These are phyloP conservation scores for Westerdykella ornata DNA, from an alignment of 2,329 filamentous ascomycete species.

Conservation along the genomic window DNA sequence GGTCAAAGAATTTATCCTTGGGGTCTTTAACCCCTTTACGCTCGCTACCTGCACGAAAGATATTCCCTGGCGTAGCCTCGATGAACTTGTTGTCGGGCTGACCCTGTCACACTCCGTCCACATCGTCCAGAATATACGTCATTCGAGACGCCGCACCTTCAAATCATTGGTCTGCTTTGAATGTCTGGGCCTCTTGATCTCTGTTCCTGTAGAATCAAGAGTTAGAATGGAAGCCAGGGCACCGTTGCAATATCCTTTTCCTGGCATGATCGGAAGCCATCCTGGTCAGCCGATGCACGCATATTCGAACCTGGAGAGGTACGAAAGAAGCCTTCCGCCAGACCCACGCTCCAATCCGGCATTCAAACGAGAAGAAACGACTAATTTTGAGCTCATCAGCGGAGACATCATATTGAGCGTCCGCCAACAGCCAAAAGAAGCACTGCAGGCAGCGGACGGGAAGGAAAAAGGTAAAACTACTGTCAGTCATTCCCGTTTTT, in stretches of 20 bases:
- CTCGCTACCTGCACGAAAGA: background rate
- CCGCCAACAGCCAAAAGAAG: constrained; percentile 61
- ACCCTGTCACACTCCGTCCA: background rate
- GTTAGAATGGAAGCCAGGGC: too few relatives aligned
- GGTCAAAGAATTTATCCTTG: too few relatives aligned
- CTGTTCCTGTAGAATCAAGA: too few relatives aligned
- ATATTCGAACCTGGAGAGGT: constrained; percentile 9
- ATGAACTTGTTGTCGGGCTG: background rate
- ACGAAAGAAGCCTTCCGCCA: constrained; percentile 8
- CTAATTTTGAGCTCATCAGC: constrained; percentile 33
- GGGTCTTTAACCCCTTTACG: background rate
- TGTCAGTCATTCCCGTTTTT: background rate
- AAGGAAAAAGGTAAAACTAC: constrained; percentile 64
- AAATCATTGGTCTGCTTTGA: too few relatives aligned
- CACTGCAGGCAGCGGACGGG: constrained; percentile 57
- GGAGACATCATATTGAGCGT: constrained; percentile 53
- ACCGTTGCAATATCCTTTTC: background rate
- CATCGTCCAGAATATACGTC: too few relatives aligned
- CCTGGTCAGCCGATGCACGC: background rate
- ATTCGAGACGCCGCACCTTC: too few relatives aligned
- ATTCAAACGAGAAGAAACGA: constrained; percentile 3
- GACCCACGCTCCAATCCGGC: constrained; percentile 4
- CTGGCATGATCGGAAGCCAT: constrained; percentile 1
- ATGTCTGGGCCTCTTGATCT: too few relatives aligned
- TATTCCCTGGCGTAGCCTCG: background rate